Percentiles rank a stretch among this genome's conserved stretches.
Evolutionary conservation across 495 filamentous ascomycete genomes (phyloP).

Genomic region (Xylaria castorea): DNA sequence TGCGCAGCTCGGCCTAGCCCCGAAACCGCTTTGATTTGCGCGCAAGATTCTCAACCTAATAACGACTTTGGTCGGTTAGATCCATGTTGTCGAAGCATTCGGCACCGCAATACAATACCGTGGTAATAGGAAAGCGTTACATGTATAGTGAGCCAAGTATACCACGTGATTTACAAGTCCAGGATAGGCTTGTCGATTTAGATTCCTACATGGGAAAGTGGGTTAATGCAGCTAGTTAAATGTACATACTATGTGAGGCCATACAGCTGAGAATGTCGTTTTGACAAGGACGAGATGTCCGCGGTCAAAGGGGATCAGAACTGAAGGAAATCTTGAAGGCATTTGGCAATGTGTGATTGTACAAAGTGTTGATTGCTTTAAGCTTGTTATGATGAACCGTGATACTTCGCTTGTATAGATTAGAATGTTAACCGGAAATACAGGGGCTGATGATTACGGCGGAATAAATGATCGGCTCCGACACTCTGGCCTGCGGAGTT

Average conservation of each 20-base stretch:
- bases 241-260: conserved; percentile 5
- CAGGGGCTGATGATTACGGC: background rate
- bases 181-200: conserved; percentile 11
- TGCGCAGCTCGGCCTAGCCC: conserved; percentile 68
- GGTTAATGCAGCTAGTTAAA: conserved; percentile 1
- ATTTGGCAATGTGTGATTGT: background rate
- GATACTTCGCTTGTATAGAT: background rate
- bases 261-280: background rate
- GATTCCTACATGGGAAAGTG: background rate
- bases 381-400: background rate
- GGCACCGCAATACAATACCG: no score
- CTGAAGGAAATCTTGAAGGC: background rate
- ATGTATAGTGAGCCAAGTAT: background rate
- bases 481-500: background rate
- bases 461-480: background rate
- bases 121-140: background rate
- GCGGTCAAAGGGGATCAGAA: background rate
- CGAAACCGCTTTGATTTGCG: conserved; percentile 43
- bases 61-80: background rate
- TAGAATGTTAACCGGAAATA: background rate
- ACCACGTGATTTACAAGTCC: conserved; percentile 1
- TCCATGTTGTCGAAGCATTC: background rate
- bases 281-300: background rate
- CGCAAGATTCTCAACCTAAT: background rate
- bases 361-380: background rate